Conservation (phyloP, 1,284 basidiomycete species). For the Microbotryum violaceum region DNA sequence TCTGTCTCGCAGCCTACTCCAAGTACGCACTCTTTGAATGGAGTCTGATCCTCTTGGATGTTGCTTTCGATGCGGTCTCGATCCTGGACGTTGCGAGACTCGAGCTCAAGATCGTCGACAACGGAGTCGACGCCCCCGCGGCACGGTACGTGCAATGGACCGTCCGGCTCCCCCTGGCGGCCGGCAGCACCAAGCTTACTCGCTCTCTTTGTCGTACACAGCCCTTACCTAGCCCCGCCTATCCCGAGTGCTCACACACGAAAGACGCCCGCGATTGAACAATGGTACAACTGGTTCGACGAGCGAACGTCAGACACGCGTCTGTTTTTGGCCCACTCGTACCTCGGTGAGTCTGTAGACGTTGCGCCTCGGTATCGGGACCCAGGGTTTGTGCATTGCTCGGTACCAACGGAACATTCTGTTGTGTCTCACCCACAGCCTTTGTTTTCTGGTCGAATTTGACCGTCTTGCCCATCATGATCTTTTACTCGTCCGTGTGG, state of each 20-base stretch:
- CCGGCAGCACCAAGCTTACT: not conserved
- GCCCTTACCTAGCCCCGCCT: not conserved
- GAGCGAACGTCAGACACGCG: slow-evolving; percentile 13
- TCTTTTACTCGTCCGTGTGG: slow-evolving; percentile 92
- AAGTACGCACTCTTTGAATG: slow-evolving; percentile 80
- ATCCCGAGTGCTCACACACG: too few relatives aligned
- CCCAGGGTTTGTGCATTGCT: too few relatives aligned
- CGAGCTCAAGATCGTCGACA: not conserved
- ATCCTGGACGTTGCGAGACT: slow-evolving; percentile 52
- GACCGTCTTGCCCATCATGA: slow-evolving; percentile 69
- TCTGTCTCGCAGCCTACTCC: slow-evolving; percentile 58
- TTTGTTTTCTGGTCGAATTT: slow-evolving; percentile 82
- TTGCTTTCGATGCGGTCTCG: slow-evolving; percentile 64
- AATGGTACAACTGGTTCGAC: not conserved
- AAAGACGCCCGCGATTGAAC: not conserved
- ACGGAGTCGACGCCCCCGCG: not conserved
- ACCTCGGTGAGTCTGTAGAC: slow-evolving; percentile 47
- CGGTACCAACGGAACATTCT: not conserved
- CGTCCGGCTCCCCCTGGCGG: not conserved
- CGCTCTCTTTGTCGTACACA: not conserved
- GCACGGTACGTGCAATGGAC: not conserved
- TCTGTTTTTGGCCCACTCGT: slow-evolving; percentile 49
- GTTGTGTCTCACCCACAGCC: slow-evolving; percentile 45
- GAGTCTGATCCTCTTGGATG: slow-evolving; percentile 69
- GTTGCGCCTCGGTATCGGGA: too few relatives aligned